Evolutionary conservation across 176 grass and related monocot genomes (phyloP).

Genomic region (Alopecurus myosuroides): DNA sequence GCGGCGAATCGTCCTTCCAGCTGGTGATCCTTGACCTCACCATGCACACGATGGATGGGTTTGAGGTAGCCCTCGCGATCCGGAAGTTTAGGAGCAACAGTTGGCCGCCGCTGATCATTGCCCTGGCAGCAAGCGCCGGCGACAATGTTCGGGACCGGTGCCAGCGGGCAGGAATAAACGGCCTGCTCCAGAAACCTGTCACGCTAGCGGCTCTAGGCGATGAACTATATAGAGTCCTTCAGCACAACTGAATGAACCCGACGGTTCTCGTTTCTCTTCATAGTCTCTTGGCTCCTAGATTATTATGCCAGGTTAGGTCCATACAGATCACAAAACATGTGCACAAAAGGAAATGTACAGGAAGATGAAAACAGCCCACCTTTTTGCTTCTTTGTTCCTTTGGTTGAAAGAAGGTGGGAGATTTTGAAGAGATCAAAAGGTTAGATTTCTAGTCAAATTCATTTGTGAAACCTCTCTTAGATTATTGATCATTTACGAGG

Average conservation of each 20-base stretch:
- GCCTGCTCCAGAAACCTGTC: constrained; percentile 73
- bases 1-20: constrained; percentile 42
- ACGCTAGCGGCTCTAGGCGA: constrained; percentile 63
- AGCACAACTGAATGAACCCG: constrained; percentile 56
- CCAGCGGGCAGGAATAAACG: constrained; percentile 72
- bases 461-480: constrained; percentile 29
- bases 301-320: constrained; percentile 34
- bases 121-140: constrained; percentile 39
- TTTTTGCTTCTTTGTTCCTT: constrained; percentile 29
- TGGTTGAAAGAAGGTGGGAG: neutral
- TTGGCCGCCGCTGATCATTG: constrained; percentile 59
- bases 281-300: constrained; percentile 24
- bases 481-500: constrained; percentile 19
- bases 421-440: constrained; percentile 33
- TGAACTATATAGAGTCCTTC: constrained; percentile 89
- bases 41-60: constrained; percentile 58
- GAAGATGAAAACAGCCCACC: constrained; percentile 20
- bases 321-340: constrained; percentile 34
- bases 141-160: constrained; percentile 66
- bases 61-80: constrained; percentile 51
- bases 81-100: constrained; percentile 51
- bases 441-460: constrained; percentile 20
- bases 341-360: constrained; percentile 41
- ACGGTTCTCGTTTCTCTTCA: constrained; percentile 31
- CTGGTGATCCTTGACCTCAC: constrained; percentile 65